phyloP scores from a whole-genome alignment of 176 grass and related monocot genomes.

The Guadua angustifolia region DNA sequence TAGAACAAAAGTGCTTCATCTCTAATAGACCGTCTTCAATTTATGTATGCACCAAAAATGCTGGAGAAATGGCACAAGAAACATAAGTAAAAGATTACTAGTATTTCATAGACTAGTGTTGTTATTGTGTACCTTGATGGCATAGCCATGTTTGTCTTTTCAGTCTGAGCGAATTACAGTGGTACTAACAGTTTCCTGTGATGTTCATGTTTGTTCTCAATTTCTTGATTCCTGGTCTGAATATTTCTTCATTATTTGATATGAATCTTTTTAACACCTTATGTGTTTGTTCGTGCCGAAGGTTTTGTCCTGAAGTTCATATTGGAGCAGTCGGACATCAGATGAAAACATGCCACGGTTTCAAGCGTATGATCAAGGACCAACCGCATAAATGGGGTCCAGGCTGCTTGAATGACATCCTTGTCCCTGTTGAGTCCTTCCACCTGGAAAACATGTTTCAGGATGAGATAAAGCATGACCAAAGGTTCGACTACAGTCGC shows the following conservation, averaged over 20 bases:
- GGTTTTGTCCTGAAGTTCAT: conserved; percentile 83
- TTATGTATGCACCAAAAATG: background rate
- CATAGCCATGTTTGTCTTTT: conserved; percentile 5
- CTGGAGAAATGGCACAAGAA: background rate
- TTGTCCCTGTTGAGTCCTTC: conserved; percentile 69
- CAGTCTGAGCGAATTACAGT: background rate
- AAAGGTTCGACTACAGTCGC: conserved; percentile 71
- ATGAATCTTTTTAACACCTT: conserved; percentile 30
- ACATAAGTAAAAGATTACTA: too few species aligned
- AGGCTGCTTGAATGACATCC: conserved; percentile 66
- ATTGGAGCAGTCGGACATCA: conserved; percentile 64
- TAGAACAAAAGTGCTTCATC: conserved; percentile 27
- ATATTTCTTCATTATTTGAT: conserved; percentile 9
- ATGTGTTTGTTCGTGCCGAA: conserved; percentile 40
- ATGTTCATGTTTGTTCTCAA: conserved; percentile 30
- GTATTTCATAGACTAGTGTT: too few species aligned
- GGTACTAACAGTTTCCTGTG: background rate
- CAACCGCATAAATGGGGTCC: conserved; percentile 58
- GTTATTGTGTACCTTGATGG: too few species aligned
- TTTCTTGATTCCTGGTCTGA: background rate
- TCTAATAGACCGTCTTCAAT: background rate
- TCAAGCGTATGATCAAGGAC: conserved; percentile 70
- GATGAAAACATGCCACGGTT: conserved; percentile 73
- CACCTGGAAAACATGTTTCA: conserved; percentile 72
- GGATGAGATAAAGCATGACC: conserved; percentile 77